Percentiles rank a stretch among this genome's conserved stretches.
Conservation (phyloP, 148 eudicot genomes). For the Rhododendron ferrugineum region DNA sequence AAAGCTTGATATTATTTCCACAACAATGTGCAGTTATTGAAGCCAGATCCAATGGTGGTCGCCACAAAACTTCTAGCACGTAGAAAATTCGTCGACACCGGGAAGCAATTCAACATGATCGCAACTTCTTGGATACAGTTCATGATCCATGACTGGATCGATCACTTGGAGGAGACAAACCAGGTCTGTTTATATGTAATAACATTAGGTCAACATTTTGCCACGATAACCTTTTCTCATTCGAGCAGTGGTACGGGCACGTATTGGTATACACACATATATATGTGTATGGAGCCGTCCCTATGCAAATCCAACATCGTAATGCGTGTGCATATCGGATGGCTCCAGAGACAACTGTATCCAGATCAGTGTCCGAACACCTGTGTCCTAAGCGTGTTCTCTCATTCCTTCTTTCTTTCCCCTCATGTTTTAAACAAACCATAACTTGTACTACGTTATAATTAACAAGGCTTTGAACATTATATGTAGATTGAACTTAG, state of each 20-base stretch:
- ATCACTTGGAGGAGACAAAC: conserved; percentile 37
- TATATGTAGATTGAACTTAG: conserved; percentile 26
- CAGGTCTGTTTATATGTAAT: conserved; percentile 15
- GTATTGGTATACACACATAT: neutral
- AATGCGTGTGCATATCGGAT: neutral
- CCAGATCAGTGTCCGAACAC: neutral
- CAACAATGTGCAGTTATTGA: conserved; percentile 25
- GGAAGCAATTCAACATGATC: conserved; percentile 48
- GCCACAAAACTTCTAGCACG: conserved; percentile 47
- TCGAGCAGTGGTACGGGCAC: neutral
- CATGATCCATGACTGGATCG: conserved; percentile 51
- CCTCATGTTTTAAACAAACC: neutral
- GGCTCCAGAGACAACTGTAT: neutral
- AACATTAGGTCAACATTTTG: neutral
- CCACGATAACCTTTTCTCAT: neutral
- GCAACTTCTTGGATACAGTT: conserved; percentile 48
- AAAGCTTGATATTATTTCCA: neutral
- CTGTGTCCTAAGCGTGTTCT: neutral
- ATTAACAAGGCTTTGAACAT: neutral
- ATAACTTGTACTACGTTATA: no score
- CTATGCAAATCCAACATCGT: no score
- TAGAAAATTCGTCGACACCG: conserved; percentile 27
- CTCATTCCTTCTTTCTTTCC: neutral
- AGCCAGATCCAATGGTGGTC: conserved; percentile 42
- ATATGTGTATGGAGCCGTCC: neutral